Evolutionary conservation across 306 rosid species (phyloP), one percentile per base, ranked within the genome.

Genomic region (Castanopsis chinensis): DNA sequence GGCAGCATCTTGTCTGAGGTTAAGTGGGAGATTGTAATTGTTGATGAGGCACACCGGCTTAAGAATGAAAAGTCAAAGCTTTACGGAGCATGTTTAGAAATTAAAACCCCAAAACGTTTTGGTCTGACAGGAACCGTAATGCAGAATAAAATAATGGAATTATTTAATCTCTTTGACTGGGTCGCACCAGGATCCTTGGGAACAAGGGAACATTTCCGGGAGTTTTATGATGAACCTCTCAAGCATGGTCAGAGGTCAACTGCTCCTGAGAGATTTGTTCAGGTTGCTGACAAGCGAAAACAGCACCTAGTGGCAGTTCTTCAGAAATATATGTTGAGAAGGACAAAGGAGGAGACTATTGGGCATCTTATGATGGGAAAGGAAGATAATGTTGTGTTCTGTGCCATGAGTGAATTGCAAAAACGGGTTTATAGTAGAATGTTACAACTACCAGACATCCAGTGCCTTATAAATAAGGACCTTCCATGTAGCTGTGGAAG

Each of bases 321-420:
- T 88, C 86, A 68, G 72, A 94, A 91, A 84, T 94, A 92, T 80
- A 56, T 94, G 98, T 83, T 94, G 71, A 88, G 98, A 84, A 85
- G 98, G 87, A 92, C 97, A 69, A 94, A 94, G 83, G 97, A 92
- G 80, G 98, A 94, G 84, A 94, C 98, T 65, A 94, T 94, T 70
- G 97, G 98, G 83, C 98, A 94, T 87, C 98, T 94, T 75, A 91
- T 94, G 98, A 87, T 92, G 98, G 98, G 97, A 55, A 94, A 94
- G 90, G 98, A 94, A 87, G 97, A 94, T 87, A 92, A 94, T 75
- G 84, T 92, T 15, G 92, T 94, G 14, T 92, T 92, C 64, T 94
- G 98, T 78, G 89, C 91, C 65, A 94, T 94, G 98, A 94, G 98
- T 53, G 93, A 94, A 77, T 74, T 94, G 85, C 98, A 94, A 82